Base-by-base conservation (phyloP, 2,329 filamentous ascomycete species). In the Colletotrichum endophyticum region DNA sequence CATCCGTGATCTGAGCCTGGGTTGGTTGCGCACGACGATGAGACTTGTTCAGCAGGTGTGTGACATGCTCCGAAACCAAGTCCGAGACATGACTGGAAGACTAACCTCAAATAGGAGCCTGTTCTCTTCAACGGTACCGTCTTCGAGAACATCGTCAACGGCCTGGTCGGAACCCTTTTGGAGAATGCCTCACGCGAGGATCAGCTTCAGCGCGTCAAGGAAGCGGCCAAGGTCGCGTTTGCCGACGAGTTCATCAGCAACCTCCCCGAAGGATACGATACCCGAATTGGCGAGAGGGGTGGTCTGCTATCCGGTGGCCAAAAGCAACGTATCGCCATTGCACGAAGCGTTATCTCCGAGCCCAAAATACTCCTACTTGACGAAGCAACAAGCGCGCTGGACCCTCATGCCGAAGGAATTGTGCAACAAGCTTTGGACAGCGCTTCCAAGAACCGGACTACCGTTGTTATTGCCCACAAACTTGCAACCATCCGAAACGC, bases 321-420 rank as follows among this genome's bases (percentile, higher is more conserved):
- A 79, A 88, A 92, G 44, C 92, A 94, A 79, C 88, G 92, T n/a
- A 86, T 94, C 19, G 90, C 92, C 1, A 94, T 94, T 75, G 92
- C 92, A 4, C 88, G 92, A 30, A 91, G 90, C 57, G 91, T 94
- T 67, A 86, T 94, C 36, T 90, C 90, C 19, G 85, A 91, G 64
- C 92, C 92, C 0, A 86, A 87, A 2, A 91, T 94, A 30, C 86
- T 94, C 3, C 89, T 94, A 12, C 84, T 94, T 2, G 92, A 94
- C 78, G 92, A 94, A 82, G 92, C 92, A 2, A 94, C 92, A 0
- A 92, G 89, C 64, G 91, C 92, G 12, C 81, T 87, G 22, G 85
- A 87, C 66, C 82, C 85, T 0, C 83, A 87, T 13, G 83, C 86
- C 3, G 86, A 88, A 67, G 83, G 85, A 1, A 84, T 89, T 15